Percentiles rank a stretch among this genome's conserved stretches.
Evolutionary conservation across 163 green algal genomes (phyloP).

Genomic region (Chlamydomonas reinhardtii): DNA sequence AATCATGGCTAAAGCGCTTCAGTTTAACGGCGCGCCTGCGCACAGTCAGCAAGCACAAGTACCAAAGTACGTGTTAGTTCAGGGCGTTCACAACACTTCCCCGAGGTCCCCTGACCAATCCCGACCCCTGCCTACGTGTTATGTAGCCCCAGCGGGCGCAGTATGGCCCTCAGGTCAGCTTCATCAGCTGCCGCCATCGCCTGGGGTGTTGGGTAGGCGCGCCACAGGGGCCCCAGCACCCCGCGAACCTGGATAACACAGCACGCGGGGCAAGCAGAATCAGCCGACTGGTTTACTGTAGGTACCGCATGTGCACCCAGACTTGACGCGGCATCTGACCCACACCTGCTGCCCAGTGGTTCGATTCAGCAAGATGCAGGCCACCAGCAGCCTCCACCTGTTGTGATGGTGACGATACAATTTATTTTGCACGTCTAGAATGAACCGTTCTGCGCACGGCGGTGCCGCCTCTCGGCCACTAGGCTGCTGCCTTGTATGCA

Average conservation of each 20-base stretch:
- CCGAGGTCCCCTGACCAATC: too few relatives aligned
- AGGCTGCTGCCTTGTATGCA: not conserved
- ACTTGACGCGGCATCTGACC: too few relatives aligned
- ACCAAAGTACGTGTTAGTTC: not conserved
- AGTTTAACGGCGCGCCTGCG: slow-evolving; percentile 79
- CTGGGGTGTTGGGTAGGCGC: slow-evolving; percentile 77
- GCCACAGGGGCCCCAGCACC: slow-evolving; percentile 85
- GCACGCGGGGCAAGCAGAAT: too few relatives aligned
- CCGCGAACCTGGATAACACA: slow-evolving; percentile 60
- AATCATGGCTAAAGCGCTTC: slow-evolving; percentile 87
- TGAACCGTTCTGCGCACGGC: too few relatives aligned
- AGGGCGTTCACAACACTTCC: too few relatives aligned
- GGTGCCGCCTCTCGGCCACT: too few relatives aligned
- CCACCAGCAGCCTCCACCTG: slow-evolving; percentile 91
- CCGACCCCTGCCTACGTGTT: not conserved
- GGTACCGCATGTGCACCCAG: too few relatives aligned
- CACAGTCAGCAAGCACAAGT: too few relatives aligned
- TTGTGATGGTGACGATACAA: slow-evolving; percentile 73
- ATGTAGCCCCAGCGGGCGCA: slow-evolving; percentile 84
- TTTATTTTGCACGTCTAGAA: too few relatives aligned
- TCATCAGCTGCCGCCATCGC: slow-evolving; percentile 61
- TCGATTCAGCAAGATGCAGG: slow-evolving; percentile 93
- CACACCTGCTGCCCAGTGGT: not conserved
- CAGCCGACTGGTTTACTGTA: too few relatives aligned
- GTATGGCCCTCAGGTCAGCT: slow-evolving; percentile 66